phyloP scores from a whole-genome alignment of 208 protist species.

The Trypanosoma avium region DNA sequence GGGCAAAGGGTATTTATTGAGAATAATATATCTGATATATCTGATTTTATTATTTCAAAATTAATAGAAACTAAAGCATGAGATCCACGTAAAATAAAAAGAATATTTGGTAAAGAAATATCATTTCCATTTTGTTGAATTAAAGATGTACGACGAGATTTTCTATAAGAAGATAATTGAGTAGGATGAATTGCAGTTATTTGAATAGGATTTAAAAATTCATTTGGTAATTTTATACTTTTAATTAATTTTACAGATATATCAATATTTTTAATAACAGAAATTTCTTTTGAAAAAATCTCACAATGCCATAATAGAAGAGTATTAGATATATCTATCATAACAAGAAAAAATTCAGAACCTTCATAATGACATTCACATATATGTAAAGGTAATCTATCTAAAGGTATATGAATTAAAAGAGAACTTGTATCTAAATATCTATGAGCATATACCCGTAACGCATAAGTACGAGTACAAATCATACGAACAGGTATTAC shows the following conservation, averaged over 20 bases:
- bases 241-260: slow-evolving; percentile 19
- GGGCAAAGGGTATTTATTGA: slow-evolving; percentile 5
- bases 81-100: slow-evolving; percentile 25
- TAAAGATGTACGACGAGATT: background rate
- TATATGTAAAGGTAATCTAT: slow-evolving; percentile 32
- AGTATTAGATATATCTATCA: slow-evolving; percentile 31
- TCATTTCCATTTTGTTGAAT: background rate
- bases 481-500: slow-evolving; percentile 34
- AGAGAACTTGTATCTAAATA: slow-evolving; percentile 27
- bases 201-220: slow-evolving; percentile 10
- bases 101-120: background rate
- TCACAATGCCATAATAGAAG: slow-evolving; percentile 48
- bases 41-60: background rate
- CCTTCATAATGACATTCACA: slow-evolving; percentile 36
- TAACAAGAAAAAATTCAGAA: slow-evolving; percentile 41
- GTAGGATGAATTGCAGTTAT: slow-evolving; percentile 19
- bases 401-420: slow-evolving; percentile 25
- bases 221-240: slow-evolving; percentile 2
- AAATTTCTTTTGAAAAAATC: background rate
- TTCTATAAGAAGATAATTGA: background rate
- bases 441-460: slow-evolving; percentile 34
- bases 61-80: slow-evolving; percentile 19
- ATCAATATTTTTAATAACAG: background rate
- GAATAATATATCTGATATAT: background rate
- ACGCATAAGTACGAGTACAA: slow-evolving; percentile 29